Evolutionary conservation across 139 green algal species (phyloP), one percentile per base, ranked within the genome.

Genomic region (Eudorina sp.): DNA sequence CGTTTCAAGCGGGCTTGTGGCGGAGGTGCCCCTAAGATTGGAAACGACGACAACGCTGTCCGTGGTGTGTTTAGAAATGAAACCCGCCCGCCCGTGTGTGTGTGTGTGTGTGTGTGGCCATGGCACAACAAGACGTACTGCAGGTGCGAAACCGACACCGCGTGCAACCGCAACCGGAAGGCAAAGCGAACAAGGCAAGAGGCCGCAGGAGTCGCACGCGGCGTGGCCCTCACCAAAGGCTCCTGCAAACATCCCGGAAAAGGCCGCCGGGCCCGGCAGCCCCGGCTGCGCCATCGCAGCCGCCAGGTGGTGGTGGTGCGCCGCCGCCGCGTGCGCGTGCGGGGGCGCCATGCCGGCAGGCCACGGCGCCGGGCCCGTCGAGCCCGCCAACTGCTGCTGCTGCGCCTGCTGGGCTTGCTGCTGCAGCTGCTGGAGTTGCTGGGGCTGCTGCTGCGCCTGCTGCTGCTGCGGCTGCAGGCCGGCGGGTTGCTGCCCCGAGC

Each of bases 211-310:
- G n/a, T n/a, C n/a, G n/a, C n/a, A n/a, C n/a, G n/a, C n/a, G n/a
- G n/a, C n/a, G n/a, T n/a, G n/a, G n/a, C 21, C 13, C 55, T 72
- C 55, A 73, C 80, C 60, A 48, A 76, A 86, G 3, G 60, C 41
- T 29, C 41, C 40, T 18, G 29, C 60, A 27, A 86, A 86, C 60
- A 86, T 76, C 29, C 43, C 53, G 29, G 60, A 60, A 76, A 76
- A 79, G 40, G 21, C 43, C 19, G 70, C 70, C 36, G 53, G 51
- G 6, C 34, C 25, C 36, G 75, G 53, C 6, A 84, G 23, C 3
- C 77, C 77, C 19, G 77, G 53, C 21, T 53, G 38, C 53, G 58
- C 23, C 4, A 41, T 53, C 16, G 51, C 53, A 21, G 53, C 36
- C 46, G 48, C 51, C 75, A 68, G 19, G 7, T 51, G 51, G 0